Percentiles rank a stretch among this genome's conserved stretches.
phyloP scores from a whole-genome alignment of 306 rosid genomes.

The Arachis stenosperma region DNA sequence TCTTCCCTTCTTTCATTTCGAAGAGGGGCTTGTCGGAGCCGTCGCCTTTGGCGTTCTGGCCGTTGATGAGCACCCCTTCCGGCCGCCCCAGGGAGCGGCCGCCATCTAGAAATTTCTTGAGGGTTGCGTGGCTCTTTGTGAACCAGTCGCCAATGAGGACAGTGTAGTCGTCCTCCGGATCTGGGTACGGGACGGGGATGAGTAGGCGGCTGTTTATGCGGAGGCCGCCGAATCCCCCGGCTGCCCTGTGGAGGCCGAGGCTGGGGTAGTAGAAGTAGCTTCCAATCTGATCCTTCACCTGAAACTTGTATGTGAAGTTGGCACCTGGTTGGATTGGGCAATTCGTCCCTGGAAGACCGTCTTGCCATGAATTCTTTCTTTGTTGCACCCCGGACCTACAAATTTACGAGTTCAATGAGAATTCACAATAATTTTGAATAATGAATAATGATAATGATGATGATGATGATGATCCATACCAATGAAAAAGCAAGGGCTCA shows the following conservation, averaged over 20 bases:
- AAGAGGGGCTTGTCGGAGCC: conserved; percentile 71
- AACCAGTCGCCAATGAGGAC: conserved; percentile 83
- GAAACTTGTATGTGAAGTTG: conserved; percentile 75
- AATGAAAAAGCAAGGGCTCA: conserved; percentile 76
- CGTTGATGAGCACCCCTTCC: conserved; percentile 68
- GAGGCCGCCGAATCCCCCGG: conserved; percentile 76
- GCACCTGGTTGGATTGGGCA: conserved; percentile 73
- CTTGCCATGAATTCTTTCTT: conserved; percentile 88
- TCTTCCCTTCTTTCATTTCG: conserved; percentile 73
- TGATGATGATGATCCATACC: conserved; percentile 40
- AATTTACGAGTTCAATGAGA: too few species aligned
- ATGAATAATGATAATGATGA: too few species aligned
- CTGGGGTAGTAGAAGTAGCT: conserved; percentile 70
- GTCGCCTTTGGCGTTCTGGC: conserved; percentile 59
- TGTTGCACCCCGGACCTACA: conserved; percentile 74
- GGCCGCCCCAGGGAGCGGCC: conserved; percentile 70
- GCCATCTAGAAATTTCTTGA: conserved; percentile 52
- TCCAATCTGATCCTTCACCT: conserved; percentile 90
- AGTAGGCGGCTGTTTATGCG: conserved; percentile 66
- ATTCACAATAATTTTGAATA: too few species aligned
- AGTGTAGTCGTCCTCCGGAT: conserved; percentile 87
- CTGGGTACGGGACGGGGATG: conserved; percentile 81
- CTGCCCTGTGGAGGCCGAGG: conserved; percentile 61
- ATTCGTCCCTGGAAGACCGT: conserved; percentile 69
- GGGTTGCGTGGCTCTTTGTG: conserved; percentile 64